Conservation (phyloP, 1,284 basidiomycete species). For the Microbotryum saponariae region DNA sequence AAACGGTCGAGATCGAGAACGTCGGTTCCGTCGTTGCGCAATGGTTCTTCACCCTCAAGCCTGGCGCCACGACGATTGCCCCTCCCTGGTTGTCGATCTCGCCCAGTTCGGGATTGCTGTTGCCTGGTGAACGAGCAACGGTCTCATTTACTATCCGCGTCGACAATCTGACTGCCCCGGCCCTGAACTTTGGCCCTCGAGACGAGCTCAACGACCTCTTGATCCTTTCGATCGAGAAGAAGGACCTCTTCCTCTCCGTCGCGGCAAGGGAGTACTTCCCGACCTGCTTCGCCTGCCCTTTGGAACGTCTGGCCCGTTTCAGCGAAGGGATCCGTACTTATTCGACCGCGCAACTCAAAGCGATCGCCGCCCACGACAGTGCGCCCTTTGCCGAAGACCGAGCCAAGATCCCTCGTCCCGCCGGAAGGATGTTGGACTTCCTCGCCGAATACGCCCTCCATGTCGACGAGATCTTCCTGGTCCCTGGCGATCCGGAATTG, state of each 20-base stretch:
- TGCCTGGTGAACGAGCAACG: slow-evolving; percentile 6
- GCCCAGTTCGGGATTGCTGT: slow-evolving; percentile 17
- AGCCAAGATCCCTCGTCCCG: slow-evolving; percentile 2
- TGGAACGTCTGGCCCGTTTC: slow-evolving; percentile 10
- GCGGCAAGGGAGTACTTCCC: slow-evolving; percentile 8
- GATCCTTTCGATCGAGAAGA: slow-evolving; percentile 22
- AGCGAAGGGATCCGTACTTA: slow-evolving; percentile 7
- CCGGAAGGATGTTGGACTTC: slow-evolving; percentile 17
- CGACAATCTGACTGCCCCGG: neutral
- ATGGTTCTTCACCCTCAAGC: slow-evolving; percentile 20
- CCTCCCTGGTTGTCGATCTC: slow-evolving; percentile 20
- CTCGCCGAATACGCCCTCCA: slow-evolving; percentile 17
- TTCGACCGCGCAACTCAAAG: neutral
- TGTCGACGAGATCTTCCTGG: slow-evolving; percentile 9
- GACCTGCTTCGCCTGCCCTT: slow-evolving; percentile 20
- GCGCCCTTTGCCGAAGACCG: neutral
- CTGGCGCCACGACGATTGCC: neutral
- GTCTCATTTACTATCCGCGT: slow-evolving; percentile 18
- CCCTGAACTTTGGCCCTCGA: slow-evolving; percentile 12
- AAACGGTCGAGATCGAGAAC: slow-evolving; percentile 18
- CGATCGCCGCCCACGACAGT: neutral
- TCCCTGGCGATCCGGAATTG: slow-evolving; percentile 6
- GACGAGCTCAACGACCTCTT: slow-evolving; percentile 18
- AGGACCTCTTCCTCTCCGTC: slow-evolving; percentile 26
- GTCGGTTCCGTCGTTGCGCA: slow-evolving; percentile 15